These are phyloP conservation scores for Chloromonas sp. DNA, from an alignment of 163 green algal genomes.

Conservation along the genomic window DNA sequence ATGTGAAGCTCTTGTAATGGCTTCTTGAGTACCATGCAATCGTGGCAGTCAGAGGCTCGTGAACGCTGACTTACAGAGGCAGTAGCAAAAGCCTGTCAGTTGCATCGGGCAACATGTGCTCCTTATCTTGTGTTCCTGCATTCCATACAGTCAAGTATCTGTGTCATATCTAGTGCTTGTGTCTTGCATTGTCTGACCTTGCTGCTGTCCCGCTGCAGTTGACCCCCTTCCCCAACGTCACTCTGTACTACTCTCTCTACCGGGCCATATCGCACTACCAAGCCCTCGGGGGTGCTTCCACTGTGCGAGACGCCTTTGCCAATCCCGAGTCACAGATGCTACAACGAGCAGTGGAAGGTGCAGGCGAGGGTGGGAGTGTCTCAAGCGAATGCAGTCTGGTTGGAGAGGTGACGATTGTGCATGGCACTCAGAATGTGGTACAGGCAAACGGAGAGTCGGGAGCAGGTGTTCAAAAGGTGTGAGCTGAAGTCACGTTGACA, in stretches of 20 bases:
- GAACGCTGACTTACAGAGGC: too few species aligned
- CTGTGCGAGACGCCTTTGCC: not conserved
- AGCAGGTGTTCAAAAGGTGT: too few species aligned
- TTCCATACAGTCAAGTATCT: not conserved
- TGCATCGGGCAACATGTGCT: not conserved
- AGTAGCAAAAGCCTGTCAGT: not conserved
- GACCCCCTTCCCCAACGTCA: conserved; percentile 47
- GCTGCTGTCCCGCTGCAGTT: conserved; percentile 10
- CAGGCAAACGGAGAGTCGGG: too few species aligned
- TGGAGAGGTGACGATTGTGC: too few species aligned
- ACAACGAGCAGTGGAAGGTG: not conserved
- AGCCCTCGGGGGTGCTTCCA: conserved; percentile 1
- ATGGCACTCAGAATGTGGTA: too few species aligned
- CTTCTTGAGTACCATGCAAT: not conserved
- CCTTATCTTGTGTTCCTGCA: not conserved
- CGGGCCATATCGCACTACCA: conserved; percentile 37
- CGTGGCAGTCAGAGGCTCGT: not conserved
- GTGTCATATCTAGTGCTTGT: too few species aligned
- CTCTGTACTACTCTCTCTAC: conserved; percentile 50
- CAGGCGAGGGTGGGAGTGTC: too few species aligned
- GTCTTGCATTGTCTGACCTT: not conserved
- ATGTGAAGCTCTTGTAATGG: not conserved
- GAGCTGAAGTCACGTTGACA: too few species aligned
- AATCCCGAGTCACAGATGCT: not conserved
- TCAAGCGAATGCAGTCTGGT: too few species aligned